Base-by-base conservation (phyloP, 257 asterid species). In the Asclepias syriaca region DNA sequence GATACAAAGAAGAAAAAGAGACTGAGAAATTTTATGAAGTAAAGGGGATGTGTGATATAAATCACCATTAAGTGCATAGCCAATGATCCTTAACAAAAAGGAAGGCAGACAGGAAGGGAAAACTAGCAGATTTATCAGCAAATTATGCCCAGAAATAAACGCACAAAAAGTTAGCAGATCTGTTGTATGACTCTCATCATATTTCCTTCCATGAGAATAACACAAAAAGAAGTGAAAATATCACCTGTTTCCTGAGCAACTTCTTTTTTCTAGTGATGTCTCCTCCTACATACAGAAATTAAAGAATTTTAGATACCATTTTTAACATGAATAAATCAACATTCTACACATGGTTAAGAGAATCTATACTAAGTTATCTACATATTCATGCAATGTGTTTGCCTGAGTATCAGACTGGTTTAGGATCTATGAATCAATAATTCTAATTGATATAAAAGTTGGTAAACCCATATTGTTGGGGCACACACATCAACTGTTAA, bases 231-330 rank as follows among this genome's bases (percentile, higher is more conserved):
- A 69, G 66, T 2, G 9, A 73, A 15, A 68, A 55, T 63, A 22
- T 72, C 50, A 91, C 97, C 97, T 94, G 97, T 85, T 95, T 95
- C 64, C 72, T 82, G 73, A 95, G 91, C 87, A 95, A 81, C 84
- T 95, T 95, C 94, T 95, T 95, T 84, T 95, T 95, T 71, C 99
- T 85, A 1, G 96, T 55, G 79, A 95, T 92, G 79, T 95, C 99
- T 65, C 99, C 99, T 78, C 99, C 99, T 92, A 75, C 71, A 85
- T 1, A 68, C 70, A 63, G 34, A 78, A 63, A 68, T 13, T 70
- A 48, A 34, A 59, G 57, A 68, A 68, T 15, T 43, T 10, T 70
- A 29, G 37, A 18, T 54, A 24, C 16, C 39, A 72, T 11, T 48
- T 24, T 58, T 53, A 18, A 5, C 32, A 61, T 1, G 8, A 53